Evolutionary conservation across 495 filamentous ascomycete species (phyloP), one percentile per base, ranked within the genome.

Genomic region (Penicillium odoratum): DNA sequence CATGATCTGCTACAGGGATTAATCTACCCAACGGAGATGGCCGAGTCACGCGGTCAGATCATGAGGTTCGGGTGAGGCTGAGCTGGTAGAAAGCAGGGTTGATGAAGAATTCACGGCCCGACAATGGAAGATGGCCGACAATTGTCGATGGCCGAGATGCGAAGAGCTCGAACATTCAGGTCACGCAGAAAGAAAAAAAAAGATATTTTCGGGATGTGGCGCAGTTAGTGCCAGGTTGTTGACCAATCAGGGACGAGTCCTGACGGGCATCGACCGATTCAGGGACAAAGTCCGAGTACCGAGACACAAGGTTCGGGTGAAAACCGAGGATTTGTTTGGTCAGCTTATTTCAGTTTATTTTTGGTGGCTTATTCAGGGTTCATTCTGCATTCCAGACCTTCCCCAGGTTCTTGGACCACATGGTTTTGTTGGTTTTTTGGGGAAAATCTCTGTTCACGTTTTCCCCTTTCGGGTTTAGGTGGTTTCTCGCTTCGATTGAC

Each of bases 281-380:
- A 48, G 48, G 31, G 30, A 36, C n/a, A 1, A 11, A 26, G 9
- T 28, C 48, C 34, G 29, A 18, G 11, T 5, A 8, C 34, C 48
- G 48, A 36, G 40, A 54, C 13, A 54, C 38, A 18, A n/a, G 18
- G 18, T 15, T 43, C 26, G 51, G 51, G 28, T 11, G 26, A 9
- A 25, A 45, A 7, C 51, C 51, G 51, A 55, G 52, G 33, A 8
- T 55, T n/a, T 55, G 52, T 55, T 55, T 55, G 52, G 52, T 42
- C 16, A 38, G 21, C 2, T 21, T 21, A 21, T 21, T 21, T 21
- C 21, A 25, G 38, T 30, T 31, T 53, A 29, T 45, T 53, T 30
- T 36, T 16, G 13, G 38, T 40, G 38, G 38, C 38, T 40, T 33
- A 2, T 38, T 10, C 51, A 43, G 36, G 36, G 34, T 43, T 13